Percentiles rank a stretch among this genome's conserved stretches.
Evolutionary conservation across 768 basidiomycete genomes (phyloP).

Genomic region (Collybia sordida): DNA sequence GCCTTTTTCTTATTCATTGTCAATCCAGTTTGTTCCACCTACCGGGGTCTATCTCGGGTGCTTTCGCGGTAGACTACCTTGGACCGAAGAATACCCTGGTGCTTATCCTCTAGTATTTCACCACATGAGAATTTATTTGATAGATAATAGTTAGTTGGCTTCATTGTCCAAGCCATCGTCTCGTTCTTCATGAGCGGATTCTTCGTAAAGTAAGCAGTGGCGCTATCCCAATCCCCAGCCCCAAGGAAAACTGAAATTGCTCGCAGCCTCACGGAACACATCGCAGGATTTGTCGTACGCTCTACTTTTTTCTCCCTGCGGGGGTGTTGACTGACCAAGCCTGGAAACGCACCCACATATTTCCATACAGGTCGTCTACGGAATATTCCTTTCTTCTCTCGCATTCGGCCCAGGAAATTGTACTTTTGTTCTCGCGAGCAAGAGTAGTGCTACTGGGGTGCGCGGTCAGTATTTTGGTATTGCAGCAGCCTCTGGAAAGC

Average conservation of each 20-base stretch:
- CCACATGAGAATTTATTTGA: neutral
- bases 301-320: neutral
- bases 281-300: conserved; percentile 72
- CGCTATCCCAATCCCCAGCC: neutral
- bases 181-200: conserved; percentile 89
- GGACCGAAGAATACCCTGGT: conserved; percentile 79
- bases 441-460: conserved; percentile 79
- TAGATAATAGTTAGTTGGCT: conserved; percentile 73
- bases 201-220: conserved; percentile 45
- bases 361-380: conserved; percentile 65
- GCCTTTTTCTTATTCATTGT: neutral
- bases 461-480: conserved; percentile 86
- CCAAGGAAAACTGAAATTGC: neutral
- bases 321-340: neutral
- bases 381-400: conserved; percentile 84
- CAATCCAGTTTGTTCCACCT: conserved; percentile 34
- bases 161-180: conserved; percentile 63
- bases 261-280: conserved; percentile 50
- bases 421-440: conserved; percentile 79
- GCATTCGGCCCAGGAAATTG: conserved; percentile 90
- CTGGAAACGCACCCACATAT: no score
- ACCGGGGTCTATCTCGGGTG: conserved; percentile 60
- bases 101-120: neutral
- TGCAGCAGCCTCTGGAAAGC: conserved; percentile 82
- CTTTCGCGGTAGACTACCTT: conserved; percentile 70